These are phyloP conservation scores for Lachnellula occidentalis DNA, from an alignment of 2,329 filamentous ascomycete genomes.

Conservation along the genomic window DNA sequence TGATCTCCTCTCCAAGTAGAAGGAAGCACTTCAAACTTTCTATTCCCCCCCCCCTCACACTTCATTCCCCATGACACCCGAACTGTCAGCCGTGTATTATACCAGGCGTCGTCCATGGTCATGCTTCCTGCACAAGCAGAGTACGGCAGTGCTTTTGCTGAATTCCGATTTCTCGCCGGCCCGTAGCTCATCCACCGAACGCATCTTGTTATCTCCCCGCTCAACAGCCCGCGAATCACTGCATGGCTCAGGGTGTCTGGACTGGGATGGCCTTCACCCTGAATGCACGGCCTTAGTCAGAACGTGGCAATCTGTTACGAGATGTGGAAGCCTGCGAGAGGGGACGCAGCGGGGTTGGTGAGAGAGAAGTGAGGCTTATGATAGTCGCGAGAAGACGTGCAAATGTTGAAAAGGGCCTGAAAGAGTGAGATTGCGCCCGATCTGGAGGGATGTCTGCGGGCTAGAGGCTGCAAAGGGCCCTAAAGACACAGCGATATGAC, in stretches of 20 bases:
- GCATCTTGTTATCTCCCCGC: constrained; percentile 17
- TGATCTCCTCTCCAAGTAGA: too few species aligned
- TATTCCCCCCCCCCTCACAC: neutral
- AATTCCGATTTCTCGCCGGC: constrained; percentile 10
- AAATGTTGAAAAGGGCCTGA: neutral
- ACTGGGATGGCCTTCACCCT: constrained; percentile 13
- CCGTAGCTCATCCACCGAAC: constrained; percentile 14
- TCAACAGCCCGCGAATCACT: constrained; percentile 15
- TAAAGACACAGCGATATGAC: neutral
- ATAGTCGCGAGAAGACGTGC: constrained; percentile 1
- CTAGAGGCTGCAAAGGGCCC: neutral
- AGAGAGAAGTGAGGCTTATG: neutral
- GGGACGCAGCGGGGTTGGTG: neutral
- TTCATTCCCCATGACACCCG: neutral
- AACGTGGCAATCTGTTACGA: neutral
- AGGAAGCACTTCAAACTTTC: too few species aligned
- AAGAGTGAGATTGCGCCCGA: neutral
- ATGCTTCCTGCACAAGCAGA: too few species aligned
- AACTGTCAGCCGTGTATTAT: neutral
- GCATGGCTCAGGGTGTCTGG: constrained; percentile 1
- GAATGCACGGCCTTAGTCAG: neutral
- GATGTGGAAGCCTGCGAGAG: constrained; percentile 7
- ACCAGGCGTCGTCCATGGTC: neutral
- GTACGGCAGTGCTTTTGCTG: neutral
- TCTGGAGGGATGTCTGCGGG: neutral